Evolutionary conservation across 176 grass and related monocot species (phyloP).

Genomic region (Avena sativa): DNA sequence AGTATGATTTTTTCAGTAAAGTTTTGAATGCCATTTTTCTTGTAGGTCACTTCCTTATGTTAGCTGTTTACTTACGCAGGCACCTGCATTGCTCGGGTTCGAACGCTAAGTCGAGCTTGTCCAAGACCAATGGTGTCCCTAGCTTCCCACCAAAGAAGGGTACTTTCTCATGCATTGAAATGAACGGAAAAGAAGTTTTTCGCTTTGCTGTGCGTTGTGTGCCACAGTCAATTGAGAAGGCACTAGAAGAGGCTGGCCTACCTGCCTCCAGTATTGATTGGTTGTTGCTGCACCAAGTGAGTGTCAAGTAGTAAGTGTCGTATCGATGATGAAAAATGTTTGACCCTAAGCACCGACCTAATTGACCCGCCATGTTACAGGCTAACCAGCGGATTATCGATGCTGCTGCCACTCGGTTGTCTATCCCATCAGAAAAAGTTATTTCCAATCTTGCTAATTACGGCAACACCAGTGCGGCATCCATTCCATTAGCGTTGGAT

Average conservation of each 20-base stretch:
- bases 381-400: constrained; percentile 93
- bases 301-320: neutral
- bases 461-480: constrained; percentile 92
- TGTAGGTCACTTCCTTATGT: constrained; percentile 30
- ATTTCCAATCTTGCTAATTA: constrained; percentile 95
- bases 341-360: constrained; percentile 17
- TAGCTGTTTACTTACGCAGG: constrained; percentile 53
- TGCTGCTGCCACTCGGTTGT: constrained; percentile 72
- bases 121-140: constrained; percentile 63
- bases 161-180: constrained; percentile 78
- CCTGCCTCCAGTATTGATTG: constrained; percentile 81
- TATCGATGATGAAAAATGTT: constrained; percentile 1
- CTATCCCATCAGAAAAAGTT: constrained; percentile 87
- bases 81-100: constrained; percentile 53
- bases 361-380: constrained; percentile 44
- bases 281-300: constrained; percentile 95
- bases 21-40: neutral
- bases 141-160: constrained; percentile 81
- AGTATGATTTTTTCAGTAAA: constrained; percentile 39
- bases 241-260: constrained; percentile 74
- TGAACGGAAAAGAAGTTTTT: constrained; percentile 98
- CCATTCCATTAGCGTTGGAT: constrained; percentile 93
- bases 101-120: constrained; percentile 47
- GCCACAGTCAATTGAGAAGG: constrained; percentile 77
- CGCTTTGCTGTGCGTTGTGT: constrained; percentile 90